Evolutionary conservation across 352 stramenopile species (phyloP).

Genomic region (Saprolegnia parasitica): DNA sequence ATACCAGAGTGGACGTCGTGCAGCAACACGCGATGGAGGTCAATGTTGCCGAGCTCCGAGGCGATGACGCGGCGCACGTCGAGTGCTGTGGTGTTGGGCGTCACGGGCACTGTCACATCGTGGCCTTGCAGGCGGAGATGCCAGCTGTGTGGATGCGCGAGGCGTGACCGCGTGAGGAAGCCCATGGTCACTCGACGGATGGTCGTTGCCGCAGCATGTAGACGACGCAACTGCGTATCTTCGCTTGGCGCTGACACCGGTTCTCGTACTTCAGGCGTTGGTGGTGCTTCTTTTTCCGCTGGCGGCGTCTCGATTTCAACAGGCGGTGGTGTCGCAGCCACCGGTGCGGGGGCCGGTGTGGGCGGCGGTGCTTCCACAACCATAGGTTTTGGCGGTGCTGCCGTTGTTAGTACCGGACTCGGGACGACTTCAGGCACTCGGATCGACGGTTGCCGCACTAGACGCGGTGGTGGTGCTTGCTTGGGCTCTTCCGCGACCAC

Average conservation of each 20-base stretch:
- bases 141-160: constrained; percentile 54
- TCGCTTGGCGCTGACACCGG: too few species aligned
- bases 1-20: constrained; percentile 32
- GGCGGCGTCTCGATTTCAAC: too few species aligned
- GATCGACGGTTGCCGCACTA: too few species aligned
- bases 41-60: constrained; percentile 36
- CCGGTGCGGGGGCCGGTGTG: too few species aligned
- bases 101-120: constrained; percentile 40
- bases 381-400: too few species aligned
- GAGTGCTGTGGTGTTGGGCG: constrained; percentile 55
- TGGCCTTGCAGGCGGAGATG: constrained; percentile 37
- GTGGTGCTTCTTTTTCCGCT: too few species aligned
- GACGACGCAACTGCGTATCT: too few species aligned
- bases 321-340: too few species aligned
- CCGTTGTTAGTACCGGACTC: too few species aligned
- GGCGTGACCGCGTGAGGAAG: constrained; percentile 37
- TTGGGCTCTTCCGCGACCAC: constrained; percentile 1
- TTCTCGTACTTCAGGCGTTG: too few species aligned
- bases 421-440: too few species aligned
- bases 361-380: too few species aligned
- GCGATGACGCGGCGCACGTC: constrained; percentile 48
- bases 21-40: constrained; percentile 43
- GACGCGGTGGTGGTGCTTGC: background rate
- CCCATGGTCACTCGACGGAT: constrained; percentile 52
- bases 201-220: constrained; percentile 40